Percentiles rank a stretch among this genome's conserved stretches.
These are phyloP conservation scores for Dysphania ambrosioides DNA, from an alignment of 148 eudicot species.

Conservation along the genomic window DNA sequence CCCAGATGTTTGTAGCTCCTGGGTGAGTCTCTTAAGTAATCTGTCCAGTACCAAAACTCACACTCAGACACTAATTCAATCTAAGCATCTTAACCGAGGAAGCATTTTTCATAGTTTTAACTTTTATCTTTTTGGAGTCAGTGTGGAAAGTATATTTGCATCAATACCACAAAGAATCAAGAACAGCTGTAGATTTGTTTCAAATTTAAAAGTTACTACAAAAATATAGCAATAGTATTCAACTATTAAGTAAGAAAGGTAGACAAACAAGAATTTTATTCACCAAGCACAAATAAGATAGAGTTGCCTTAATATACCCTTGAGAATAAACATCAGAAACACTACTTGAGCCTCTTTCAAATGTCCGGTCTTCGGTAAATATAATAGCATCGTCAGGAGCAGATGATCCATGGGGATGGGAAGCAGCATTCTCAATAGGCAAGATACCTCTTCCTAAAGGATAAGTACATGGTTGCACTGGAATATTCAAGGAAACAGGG, in stretches of 20 bases:
- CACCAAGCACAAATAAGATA: not conserved
- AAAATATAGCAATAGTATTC: not conserved
- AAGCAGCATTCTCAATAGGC: slow-evolving; percentile 41
- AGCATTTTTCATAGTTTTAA: not conserved
- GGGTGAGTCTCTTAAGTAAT: slow-evolving; percentile 58
- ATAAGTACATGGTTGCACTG: slow-evolving; percentile 40
- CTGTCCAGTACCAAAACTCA: slow-evolving; percentile 39
- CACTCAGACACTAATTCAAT: not conserved
- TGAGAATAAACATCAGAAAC: slow-evolving; percentile 67
- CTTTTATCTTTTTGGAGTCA: too few relatives aligned
- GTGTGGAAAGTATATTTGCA: not conserved
- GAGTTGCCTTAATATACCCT: slow-evolving; percentile 41
- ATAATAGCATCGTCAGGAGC: slow-evolving; percentile 40
- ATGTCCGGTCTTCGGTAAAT: slow-evolving; percentile 39
- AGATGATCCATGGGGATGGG: slow-evolving; percentile 39
- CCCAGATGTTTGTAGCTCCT: slow-evolving; percentile 74
- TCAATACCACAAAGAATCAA: not conserved
- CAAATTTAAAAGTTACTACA: not conserved
- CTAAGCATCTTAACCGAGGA: not conserved
- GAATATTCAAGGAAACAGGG: slow-evolving; percentile 35
- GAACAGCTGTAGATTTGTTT: not conserved
- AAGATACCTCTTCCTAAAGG: slow-evolving; percentile 38
- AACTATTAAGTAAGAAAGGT: not conserved
- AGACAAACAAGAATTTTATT: not conserved
- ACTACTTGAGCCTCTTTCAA: slow-evolving; percentile 43